Conservation (phyloP, 352 stramenopile species). For the Pythium phragmitis region DNA sequence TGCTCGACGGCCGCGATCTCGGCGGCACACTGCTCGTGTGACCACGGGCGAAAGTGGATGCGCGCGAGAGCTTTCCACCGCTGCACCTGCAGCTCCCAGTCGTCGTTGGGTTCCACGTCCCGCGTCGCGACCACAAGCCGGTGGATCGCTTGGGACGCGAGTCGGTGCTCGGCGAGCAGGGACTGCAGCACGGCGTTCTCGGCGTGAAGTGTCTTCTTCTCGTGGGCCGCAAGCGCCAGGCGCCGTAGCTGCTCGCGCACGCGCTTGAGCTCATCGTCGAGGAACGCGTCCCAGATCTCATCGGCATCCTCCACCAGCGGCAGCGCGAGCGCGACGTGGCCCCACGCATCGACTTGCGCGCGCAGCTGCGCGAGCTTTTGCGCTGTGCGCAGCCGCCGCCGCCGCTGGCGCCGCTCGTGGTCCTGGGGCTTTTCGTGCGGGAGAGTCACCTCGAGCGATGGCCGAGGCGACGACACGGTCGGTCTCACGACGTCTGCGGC, state of each 20-base stretch:
- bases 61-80: constrained; percentile 8
- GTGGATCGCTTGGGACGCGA: background rate
- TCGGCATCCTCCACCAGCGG: background rate
- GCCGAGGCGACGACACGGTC: too few species aligned
- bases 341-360: constrained; percentile 4
- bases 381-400: background rate
- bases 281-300: constrained; percentile 8
- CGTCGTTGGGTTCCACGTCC: background rate
- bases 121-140: background rate
- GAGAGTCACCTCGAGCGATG: background rate
- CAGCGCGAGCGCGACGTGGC: background rate
- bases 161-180: background rate
- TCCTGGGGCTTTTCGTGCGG: background rate
- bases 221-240: background rate
- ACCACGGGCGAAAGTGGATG: constrained; percentile 3
- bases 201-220: background rate
- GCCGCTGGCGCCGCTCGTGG: background rate
- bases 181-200: background rate
- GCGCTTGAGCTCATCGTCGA: constrained; percentile 1
- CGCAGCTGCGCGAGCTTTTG: constrained; percentile 6
- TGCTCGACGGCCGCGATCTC: background rate
- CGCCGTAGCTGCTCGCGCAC: background rate
- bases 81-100: constrained; percentile 6
- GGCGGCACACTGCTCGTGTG: background rate
- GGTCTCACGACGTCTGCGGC: too few species aligned